A percentile compares a stretch with the other conserved stretches of the same genome.
These are phyloP conservation scores for Fraxinus paxiana DNA, from an alignment of 305 asterid species.

Conservation along the genomic window DNA sequence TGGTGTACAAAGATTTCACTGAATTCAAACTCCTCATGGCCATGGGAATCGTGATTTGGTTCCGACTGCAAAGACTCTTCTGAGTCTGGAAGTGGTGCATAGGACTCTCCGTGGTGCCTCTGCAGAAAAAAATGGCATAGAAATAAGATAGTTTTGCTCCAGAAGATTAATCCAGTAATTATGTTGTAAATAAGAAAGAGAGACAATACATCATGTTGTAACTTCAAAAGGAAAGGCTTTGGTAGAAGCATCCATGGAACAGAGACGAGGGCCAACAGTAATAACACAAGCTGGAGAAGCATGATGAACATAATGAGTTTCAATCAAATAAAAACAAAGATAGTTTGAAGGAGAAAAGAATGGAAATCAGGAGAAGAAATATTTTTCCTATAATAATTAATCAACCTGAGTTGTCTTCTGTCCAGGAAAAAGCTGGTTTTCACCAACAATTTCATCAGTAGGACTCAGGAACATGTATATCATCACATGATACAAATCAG, in stretches of 20 bases:
- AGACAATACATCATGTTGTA: constrained; percentile 58
- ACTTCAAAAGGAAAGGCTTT: constrained; percentile 77
- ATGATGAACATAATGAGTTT: constrained; percentile 26
- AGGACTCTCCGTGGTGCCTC: constrained; percentile 73
- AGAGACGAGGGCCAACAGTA: constrained; percentile 65
- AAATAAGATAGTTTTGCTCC: neutral
- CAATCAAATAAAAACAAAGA: neutral
- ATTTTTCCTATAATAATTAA: constrained; percentile 11
- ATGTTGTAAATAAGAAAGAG: constrained; percentile 11
- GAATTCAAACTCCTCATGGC: constrained; percentile 90
- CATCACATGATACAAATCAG: constrained; percentile 90
- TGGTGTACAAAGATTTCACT: constrained; percentile 89
- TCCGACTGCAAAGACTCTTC: constrained; percentile 75
- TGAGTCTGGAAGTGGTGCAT: constrained; percentile 55
- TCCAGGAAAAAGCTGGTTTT: constrained; percentile 67
- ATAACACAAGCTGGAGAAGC: constrained; percentile 53
- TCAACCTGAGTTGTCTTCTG: constrained; percentile 67
- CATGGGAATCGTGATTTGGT: constrained; percentile 61
- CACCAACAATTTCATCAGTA: constrained; percentile 62
- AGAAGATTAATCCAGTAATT: constrained; percentile 11
- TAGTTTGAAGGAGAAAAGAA: neutral
- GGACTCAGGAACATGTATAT: constrained; percentile 96
- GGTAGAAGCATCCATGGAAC: constrained; percentile 98
- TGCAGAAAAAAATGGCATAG: constrained; percentile 31
- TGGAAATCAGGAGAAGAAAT: constrained; percentile 4